These are phyloP conservation scores for Acacia melanoxylon DNA, from an alignment of 306 rosid genomes.

Conservation along the genomic window DNA sequence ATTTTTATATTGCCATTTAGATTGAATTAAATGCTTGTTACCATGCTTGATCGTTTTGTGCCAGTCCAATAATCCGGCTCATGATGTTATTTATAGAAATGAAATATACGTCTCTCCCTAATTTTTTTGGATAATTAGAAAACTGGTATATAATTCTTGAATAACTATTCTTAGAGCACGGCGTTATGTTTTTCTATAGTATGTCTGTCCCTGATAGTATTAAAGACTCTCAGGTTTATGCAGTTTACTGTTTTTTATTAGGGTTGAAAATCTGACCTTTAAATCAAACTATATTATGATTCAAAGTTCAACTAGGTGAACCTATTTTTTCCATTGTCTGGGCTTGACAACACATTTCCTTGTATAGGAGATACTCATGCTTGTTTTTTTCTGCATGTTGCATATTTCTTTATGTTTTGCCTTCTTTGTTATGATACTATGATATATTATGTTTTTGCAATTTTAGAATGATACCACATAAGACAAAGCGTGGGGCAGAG, in stretches of 20 bases:
- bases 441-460: neutral
- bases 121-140: neutral
- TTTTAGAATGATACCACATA: slow-evolving; percentile 49
- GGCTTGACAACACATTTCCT: neutral
- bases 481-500: slow-evolving; percentile 48
- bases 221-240: neutral
- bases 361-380: neutral
- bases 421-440: neutral
- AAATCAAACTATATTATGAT: neutral
- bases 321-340: neutral
- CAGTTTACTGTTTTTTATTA: neutral
- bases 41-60: neutral
- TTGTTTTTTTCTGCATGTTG: neutral
- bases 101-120: neutral
- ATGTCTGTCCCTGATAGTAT: neutral
- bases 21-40: neutral
- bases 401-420: neutral
- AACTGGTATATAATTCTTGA: neutral
- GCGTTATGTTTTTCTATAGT: neutral
- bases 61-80: neutral
- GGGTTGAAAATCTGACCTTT: neutral
- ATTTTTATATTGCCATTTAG: neutral
- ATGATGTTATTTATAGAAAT: neutral
- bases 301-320: neutral
- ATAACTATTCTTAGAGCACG: neutral